These are phyloP conservation scores for Clonostachys chloroleuca DNA, from an alignment of 2,329 filamentous ascomycete genomes.

Conservation along the genomic window DNA sequence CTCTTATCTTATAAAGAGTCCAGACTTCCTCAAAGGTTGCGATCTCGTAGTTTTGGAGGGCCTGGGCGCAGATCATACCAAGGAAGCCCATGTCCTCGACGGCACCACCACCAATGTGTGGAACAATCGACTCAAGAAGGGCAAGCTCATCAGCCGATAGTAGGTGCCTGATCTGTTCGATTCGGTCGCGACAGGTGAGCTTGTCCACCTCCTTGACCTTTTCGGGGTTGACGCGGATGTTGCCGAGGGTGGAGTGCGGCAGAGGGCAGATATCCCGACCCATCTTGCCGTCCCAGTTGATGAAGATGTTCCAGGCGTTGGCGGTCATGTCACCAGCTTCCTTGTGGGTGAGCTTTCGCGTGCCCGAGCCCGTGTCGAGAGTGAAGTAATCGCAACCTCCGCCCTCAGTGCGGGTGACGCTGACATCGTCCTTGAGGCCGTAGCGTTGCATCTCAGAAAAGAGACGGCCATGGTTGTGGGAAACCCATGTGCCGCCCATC, in stretches of 20 bases:
- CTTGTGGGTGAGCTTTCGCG: slow-evolving; percentile 9
- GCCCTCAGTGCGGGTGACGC: slow-evolving; percentile 1
- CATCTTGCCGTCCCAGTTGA: slow-evolving; percentile 14
- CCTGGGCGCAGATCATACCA: slow-evolving; percentile 8
- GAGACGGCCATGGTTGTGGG: slow-evolving; percentile 28
- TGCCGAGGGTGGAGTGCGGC: slow-evolving; percentile 5
- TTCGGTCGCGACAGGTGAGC: slow-evolving; percentile 15
- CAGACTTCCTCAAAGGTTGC: slow-evolving; percentile 11
- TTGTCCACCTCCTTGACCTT: slow-evolving; percentile 10
- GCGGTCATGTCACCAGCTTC: slow-evolving; percentile 10
- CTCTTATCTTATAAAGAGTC: slow-evolving; percentile 14
- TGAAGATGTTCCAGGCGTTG: slow-evolving; percentile 8
- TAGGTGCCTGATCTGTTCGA: slow-evolving; percentile 17
- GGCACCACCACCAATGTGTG: slow-evolving; percentile 12
- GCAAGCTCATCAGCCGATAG: slow-evolving; percentile 10
- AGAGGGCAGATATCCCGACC: slow-evolving; percentile 13
- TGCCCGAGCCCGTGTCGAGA: slow-evolving; percentile 3
- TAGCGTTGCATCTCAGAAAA: slow-evolving; percentile 36
- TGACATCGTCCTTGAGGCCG: slow-evolving; percentile 22
- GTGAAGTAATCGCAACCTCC: slow-evolving; percentile 8
- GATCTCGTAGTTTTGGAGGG: slow-evolving; percentile 7
- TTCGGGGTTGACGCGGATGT: neutral
- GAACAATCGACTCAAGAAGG: slow-evolving; percentile 11
- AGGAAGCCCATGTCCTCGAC: slow-evolving; percentile 11
- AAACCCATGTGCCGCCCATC: slow-evolving; percentile 37